Evolutionary conservation across 2,329 filamentous ascomycete species (phyloP).

Genomic region (Nigrospora oryzae): DNA sequence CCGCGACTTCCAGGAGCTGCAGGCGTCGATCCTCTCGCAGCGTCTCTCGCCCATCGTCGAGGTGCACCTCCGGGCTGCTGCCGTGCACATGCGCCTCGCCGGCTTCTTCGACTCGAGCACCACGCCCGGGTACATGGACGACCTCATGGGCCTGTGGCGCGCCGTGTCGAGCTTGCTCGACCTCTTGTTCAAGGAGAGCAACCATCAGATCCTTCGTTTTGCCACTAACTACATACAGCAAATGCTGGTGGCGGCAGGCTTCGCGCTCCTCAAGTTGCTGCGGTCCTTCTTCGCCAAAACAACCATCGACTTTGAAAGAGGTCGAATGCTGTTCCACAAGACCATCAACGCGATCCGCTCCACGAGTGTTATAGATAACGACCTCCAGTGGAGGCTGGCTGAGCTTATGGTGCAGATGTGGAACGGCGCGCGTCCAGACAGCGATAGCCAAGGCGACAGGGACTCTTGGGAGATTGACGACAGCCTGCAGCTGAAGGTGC

Average conservation of each 20-base stretch:
- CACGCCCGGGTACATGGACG: conserved; percentile 63
- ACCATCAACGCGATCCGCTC: conserved; percentile 63
- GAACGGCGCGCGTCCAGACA: conserved; percentile 56
- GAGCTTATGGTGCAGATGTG: conserved; percentile 85
- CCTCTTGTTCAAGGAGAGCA: conserved; percentile 47
- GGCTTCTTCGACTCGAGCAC: conserved; percentile 75
- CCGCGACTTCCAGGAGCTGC: conserved; percentile 55
- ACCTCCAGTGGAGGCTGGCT: conserved; percentile 69
- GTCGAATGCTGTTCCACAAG: conserved; percentile 60
- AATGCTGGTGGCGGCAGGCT: conserved; percentile 76
- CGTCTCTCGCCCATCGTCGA: conserved; percentile 49
- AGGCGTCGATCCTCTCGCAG: conserved; percentile 51
- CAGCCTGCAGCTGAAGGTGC: conserved; percentile 70
- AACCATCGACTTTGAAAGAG: conserved; percentile 63
- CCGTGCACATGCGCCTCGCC: conserved; percentile 66
- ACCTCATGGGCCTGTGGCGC: conserved; percentile 68
- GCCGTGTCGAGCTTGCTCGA: conserved; percentile 64
- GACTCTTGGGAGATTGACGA: conserved; percentile 53
- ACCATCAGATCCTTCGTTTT: conserved; percentile 53
- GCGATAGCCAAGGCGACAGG: conserved; percentile 37
- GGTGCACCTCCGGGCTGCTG: conserved; percentile 64
- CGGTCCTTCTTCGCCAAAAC: conserved; percentile 66
- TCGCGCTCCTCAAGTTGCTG: conserved; percentile 70
- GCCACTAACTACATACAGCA: conserved; percentile 73
- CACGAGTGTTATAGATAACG: conserved; percentile 69